Percentiles rank a stretch among this genome's conserved stretches.
phyloP scores from a whole-genome alignment of 495 filamentous ascomycete genomes.

The Penicillium robsamsonii region DNA sequence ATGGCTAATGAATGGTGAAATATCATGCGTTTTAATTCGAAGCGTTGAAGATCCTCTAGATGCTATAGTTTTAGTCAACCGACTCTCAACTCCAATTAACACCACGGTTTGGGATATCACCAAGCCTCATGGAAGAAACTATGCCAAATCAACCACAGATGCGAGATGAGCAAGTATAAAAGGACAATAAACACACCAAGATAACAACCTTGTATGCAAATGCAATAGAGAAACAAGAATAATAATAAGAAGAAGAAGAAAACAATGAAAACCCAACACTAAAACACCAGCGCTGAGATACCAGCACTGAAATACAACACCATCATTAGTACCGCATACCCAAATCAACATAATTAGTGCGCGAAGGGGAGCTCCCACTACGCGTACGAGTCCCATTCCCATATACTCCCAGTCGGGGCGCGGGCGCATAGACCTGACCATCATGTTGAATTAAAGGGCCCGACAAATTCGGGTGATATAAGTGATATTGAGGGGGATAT shows the following conservation, averaged over 20 bases:
- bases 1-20: no score
- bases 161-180: not conserved
- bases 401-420: slow-evolving; percentile 20
- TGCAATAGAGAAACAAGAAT: not conserved
- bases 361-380: slow-evolving; percentile 58
- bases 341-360: slow-evolving; percentile 25
- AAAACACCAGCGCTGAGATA: not conserved
- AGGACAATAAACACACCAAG: not conserved
- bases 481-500: slow-evolving; percentile 22
- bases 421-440: slow-evolving; percentile 20
- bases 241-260: not conserved
- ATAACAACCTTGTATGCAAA: not conserved
- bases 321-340: slow-evolving; percentile 22
- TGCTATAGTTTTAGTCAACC: slow-evolving; percentile 1
- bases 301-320: not conserved
- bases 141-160: not conserved
- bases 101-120: not conserved
- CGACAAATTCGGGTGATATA: slow-evolving; percentile 36
- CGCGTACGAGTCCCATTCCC: slow-evolving; percentile 25
- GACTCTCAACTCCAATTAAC: not conserved
- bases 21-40: not conserved
- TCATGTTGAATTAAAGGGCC: slow-evolving; percentile 34
- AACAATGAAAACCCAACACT: not conserved
- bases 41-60: not conserved
- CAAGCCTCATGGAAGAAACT: not conserved